Conservation (phyloP, 305 asterid genomes). For the Ajuga reptans region DNA sequence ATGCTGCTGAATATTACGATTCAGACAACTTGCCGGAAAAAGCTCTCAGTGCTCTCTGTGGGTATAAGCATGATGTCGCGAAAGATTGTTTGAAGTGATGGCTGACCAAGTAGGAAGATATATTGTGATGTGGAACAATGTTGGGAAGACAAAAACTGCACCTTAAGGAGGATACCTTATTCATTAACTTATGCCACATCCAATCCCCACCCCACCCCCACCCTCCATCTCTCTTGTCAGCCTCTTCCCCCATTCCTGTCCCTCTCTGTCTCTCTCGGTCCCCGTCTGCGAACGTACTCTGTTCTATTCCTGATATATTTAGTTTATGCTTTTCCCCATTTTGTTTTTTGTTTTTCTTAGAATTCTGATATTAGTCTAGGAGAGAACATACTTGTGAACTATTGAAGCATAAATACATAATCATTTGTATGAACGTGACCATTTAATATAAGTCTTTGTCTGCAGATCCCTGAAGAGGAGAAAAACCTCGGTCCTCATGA, state of each 20-base stretch:
- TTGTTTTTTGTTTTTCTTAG: not conserved
- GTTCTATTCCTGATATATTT: not conserved
- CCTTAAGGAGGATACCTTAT: not conserved
- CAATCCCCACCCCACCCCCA: not conserved
- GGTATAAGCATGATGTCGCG: not conserved
- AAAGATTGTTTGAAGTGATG: not conserved
- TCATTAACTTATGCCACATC: not conserved
- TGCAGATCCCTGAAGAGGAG: constrained; percentile 50
- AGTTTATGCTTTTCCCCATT: not conserved
- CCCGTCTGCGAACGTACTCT: not conserved
- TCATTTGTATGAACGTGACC: not conserved
- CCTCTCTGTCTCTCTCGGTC: not conserved
- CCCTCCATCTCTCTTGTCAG: not conserved
- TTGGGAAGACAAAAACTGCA: not conserved
- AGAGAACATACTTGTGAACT: not conserved
- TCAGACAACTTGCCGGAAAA: not conserved
- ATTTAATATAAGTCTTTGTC: not conserved
- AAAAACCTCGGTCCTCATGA: constrained; percentile 35
- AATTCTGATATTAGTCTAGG: not conserved
- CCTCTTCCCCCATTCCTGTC: not conserved
- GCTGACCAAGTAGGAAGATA: not conserved
- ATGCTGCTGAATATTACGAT: no score
- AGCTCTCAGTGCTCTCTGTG: not conserved
- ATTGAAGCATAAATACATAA: not conserved
- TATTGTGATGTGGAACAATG: not conserved